Evolutionary conservation across 306 rosid genomes (phyloP).

Genomic region (Cicer chorassanicum): DNA sequence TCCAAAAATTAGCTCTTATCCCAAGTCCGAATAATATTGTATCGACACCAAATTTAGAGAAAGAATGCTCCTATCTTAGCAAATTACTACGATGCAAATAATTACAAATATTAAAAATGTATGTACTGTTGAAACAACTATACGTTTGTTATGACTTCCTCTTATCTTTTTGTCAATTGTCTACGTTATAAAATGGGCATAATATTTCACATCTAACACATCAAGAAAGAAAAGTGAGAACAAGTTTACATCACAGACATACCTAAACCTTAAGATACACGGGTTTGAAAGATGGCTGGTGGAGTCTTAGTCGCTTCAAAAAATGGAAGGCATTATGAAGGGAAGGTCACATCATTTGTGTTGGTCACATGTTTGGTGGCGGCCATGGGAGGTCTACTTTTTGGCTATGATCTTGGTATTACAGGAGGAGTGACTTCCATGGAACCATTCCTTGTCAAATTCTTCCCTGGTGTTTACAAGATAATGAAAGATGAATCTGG

Average conservation of each 20-base stretch:
- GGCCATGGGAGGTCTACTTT: constrained; percentile 11
- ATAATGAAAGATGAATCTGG: constrained; percentile 1
- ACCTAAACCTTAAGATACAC: background rate
- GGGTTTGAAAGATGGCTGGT: background rate
- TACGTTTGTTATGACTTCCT: background rate
- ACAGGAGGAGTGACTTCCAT: constrained; percentile 9
- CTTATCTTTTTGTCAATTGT: background rate
- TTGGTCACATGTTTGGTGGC: background rate
- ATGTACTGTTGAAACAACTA: background rate
- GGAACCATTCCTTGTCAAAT: background rate
- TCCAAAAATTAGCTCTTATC: background rate
- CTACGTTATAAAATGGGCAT: background rate
- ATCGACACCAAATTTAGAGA: background rate
- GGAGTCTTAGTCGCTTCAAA: background rate
- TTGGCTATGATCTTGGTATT: constrained; percentile 9
- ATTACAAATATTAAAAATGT: background rate
- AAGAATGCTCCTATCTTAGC: background rate
- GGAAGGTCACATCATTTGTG: background rate
- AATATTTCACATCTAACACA: background rate
- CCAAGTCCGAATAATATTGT: background rate
- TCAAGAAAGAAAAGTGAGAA: background rate
- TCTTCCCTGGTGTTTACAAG: background rate
- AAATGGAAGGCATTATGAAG: background rate
- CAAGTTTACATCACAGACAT: background rate
- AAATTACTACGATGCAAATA: background rate